Conservation (phyloP, 2,329 filamentous ascomycete species). For the Fusarium palustre region DNA sequence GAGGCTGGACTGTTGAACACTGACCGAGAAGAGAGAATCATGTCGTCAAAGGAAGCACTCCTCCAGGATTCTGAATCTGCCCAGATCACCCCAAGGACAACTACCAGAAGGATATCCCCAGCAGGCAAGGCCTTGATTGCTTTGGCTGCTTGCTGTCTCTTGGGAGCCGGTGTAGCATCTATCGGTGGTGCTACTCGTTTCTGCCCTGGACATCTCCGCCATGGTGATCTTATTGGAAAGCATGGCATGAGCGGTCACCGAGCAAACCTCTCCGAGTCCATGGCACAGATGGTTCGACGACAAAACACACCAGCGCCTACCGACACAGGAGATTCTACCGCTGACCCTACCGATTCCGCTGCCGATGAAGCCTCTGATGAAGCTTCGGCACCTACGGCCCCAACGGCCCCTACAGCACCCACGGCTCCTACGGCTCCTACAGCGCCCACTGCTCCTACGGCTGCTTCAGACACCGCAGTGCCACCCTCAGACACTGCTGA, state of each 20-base stretch:
- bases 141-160: conserved; percentile 43
- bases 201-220: conserved; percentile 45
- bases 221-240: conserved; percentile 38
- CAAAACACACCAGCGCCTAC: conserved; percentile 55
- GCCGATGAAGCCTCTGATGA: conserved; percentile 9
- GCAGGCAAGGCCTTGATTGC: conserved; percentile 43
- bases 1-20: conserved; percentile 48
- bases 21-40: conserved; percentile 47
- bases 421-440: conserved; percentile 7
- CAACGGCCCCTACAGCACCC: conserved; percentile 12
- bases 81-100: conserved; percentile 29
- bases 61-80: conserved; percentile 44
- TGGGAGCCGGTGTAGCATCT: conserved; percentile 43
- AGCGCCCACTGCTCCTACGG: background rate
- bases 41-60: conserved; percentile 45
- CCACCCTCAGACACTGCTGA: conserved; percentile 28
- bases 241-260: conserved; percentile 41
- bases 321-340: conserved; percentile 17
- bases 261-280: conserved; percentile 50
- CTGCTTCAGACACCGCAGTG: conserved; percentile 18
- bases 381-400: conserved; percentile 13
- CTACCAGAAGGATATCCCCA: conserved; percentile 36
- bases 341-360: conserved; percentile 11
- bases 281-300: conserved; percentile 74
- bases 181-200: conserved; percentile 41